Base-by-base conservation (phyloP, 1,284 basidiomycete genomes). In the Takashimella koratensis region DNA sequence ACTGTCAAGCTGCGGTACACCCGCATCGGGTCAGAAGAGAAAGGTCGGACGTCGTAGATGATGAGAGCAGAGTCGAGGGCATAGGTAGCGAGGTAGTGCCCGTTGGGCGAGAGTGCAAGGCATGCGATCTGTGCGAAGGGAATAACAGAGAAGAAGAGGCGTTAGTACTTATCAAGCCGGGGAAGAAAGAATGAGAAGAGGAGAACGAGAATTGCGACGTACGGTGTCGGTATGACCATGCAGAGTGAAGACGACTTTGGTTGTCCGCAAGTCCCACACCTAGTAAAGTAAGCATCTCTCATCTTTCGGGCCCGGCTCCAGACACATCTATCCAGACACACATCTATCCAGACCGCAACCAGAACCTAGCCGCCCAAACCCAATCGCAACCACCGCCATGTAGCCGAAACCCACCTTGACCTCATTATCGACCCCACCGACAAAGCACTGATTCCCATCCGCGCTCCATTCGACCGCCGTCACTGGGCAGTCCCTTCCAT, bases 401-500 rank as follows among this genome's bases (percentile, higher is more conserved):
- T 36, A 8, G 30, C 30, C 30, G 30, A 36, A 20, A 80, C 86
- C 59, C 70, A 92, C 92, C 71, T 95, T 90, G 59, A 96, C 86
- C 71, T 90, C 89, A 63, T 97, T 97, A 75, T 96, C 93, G 64
- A 97, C 75, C 5, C 88, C 91, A 8, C 86, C 90, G n/a, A 89
- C 83, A 63, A 89, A 96, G 53, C 93, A 80, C 59, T 84, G 87
- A 58, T 87, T 82, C 0, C 89, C 93, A 67, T 96, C 92, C 40
- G 83, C 83, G 63, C 88, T 87, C 91, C 90, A 96, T 67, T 87
- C 88, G 0, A 95, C 91, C 0, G 87, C 82, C n/a, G 92, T 96
- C 24, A 90, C 87, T 0, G 93, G 92, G 66, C 88, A 73, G 56
- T 75, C 73, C 41, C 68, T 88, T 2, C 88, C 88, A 45, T 95